These are phyloP conservation scores for Torrubiellomyces zombiae DNA, from an alignment of 2,329 filamentous ascomycete species.

Conservation along the genomic window DNA sequence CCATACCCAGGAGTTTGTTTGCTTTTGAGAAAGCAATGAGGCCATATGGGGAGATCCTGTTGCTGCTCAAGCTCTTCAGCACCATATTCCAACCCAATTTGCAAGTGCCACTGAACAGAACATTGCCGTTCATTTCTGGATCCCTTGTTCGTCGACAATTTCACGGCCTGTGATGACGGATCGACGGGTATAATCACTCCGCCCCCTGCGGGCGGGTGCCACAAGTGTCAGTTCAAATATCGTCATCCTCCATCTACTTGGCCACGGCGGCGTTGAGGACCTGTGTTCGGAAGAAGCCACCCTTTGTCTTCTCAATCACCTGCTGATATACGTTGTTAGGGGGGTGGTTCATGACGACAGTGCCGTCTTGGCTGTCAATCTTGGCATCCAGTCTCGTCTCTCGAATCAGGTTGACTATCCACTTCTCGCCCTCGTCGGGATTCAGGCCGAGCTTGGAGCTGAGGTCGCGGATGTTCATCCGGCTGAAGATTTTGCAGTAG, in stretches of 20 bases:
- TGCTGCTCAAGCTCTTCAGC: too few species aligned
- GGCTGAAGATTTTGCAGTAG: slow-evolving; percentile 99
- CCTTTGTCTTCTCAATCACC: slow-evolving; percentile 98
- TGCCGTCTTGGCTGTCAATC: slow-evolving; percentile 98
- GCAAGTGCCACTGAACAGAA: too few species aligned
- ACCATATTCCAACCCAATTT: too few species aligned
- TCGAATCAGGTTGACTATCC: slow-evolving; percentile 98
- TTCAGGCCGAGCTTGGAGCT: slow-evolving; percentile 81
- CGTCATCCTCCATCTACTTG: slow-evolving; percentile 30
- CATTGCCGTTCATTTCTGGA: too few species aligned
- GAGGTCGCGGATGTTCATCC: slow-evolving; percentile 95
- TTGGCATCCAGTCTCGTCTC: slow-evolving; percentile 96
- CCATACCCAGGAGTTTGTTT: too few species aligned
- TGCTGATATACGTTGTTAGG: slow-evolving; percentile 98
- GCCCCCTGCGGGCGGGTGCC: too few species aligned
- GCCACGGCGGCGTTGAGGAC: slow-evolving; percentile 60
- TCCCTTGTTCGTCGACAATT: too few species aligned
- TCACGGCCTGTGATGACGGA: too few species aligned
- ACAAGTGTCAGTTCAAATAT: neutral
- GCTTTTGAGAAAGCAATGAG: too few species aligned
- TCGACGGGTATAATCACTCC: too few species aligned
- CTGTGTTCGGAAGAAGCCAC: slow-evolving; percentile 95
- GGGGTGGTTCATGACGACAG: slow-evolving; percentile 98
- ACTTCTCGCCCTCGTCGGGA: slow-evolving; percentile 96
- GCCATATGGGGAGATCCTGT: too few species aligned